Evolutionary conservation across 2,329 filamentous ascomycete genomes (phyloP).

Genomic region (Diplodia mutila): DNA sequence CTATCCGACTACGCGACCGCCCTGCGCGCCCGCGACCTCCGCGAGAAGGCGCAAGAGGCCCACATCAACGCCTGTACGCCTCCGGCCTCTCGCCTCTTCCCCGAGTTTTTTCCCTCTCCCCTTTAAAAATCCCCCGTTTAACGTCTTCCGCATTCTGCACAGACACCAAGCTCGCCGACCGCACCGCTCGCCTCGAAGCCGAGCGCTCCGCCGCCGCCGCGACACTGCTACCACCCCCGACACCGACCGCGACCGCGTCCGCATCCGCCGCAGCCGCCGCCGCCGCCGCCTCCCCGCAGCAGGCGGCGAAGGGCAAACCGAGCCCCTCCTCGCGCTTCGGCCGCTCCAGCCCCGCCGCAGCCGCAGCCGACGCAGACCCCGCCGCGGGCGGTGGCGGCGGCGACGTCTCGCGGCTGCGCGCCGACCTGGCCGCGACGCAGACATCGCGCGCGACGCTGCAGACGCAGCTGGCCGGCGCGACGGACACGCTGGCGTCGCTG

Average conservation of each 20-base stretch:
- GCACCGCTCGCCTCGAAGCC: constrained; percentile 35
- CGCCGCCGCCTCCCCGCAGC: constrained; percentile 26
- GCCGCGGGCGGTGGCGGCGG: not conserved
- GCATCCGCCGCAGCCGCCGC: too few species aligned
- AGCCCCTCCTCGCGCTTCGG: constrained; percentile 26
- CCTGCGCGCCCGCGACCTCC: constrained; percentile 71
- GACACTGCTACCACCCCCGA: constrained; percentile 32
- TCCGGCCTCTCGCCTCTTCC: not conserved
- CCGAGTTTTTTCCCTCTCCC: too few species aligned
- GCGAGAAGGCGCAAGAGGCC: constrained; percentile 66
- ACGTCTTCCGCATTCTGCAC: constrained; percentile 22
- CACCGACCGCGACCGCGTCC: constrained; percentile 27
- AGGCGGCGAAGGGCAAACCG: constrained; percentile 1
- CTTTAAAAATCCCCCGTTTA: not conserved
- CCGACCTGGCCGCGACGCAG: constrained; percentile 77
- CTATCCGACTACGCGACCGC: constrained; percentile 78
- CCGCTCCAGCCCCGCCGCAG: constrained; percentile 32
- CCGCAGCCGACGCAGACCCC: constrained; percentile 32
- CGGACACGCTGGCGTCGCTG: constrained; percentile 67
- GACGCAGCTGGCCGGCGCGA: constrained; percentile 63
- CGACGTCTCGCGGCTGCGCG: constrained; percentile 41
- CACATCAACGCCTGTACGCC: constrained; percentile 78
- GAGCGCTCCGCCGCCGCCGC: constrained; percentile 37
- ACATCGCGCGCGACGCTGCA: constrained; percentile 72
- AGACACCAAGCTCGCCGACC: constrained; percentile 54